These are phyloP conservation scores for Phytopythium mirpurense DNA, from an alignment of 352 stramenopile species.

Conservation along the genomic window DNA sequence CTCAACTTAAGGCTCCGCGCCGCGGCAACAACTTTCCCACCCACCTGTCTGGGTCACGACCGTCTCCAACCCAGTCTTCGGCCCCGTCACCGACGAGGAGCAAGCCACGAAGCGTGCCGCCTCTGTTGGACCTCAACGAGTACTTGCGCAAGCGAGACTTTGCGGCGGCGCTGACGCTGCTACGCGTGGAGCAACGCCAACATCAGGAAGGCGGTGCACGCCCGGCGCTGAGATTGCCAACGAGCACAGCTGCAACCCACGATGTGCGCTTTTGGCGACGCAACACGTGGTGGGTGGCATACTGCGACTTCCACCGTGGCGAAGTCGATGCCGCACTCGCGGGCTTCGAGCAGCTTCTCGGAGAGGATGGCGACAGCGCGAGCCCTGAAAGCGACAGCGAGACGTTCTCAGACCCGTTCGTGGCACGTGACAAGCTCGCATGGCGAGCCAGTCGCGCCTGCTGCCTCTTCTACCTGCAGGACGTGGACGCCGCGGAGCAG, in stretches of 20 bases:
- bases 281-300: slow-evolving; percentile 64
- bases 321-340: slow-evolving; percentile 35
- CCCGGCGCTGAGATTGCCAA: not conserved
- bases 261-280: slow-evolving; percentile 10
- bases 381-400: slow-evolving; percentile 4
- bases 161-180: slow-evolving; percentile 32
- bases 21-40: not conserved
- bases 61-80: not conserved
- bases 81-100: not conserved
- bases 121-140: slow-evolving; percentile 25
- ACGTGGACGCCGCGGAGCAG: slow-evolving; percentile 45
- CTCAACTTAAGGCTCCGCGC: not conserved
- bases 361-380: slow-evolving; percentile 7
- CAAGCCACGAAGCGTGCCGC: not conserved
- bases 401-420: not conserved
- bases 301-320: slow-evolving; percentile 61
- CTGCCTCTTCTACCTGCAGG: slow-evolving; percentile 46
- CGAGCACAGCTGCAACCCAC: not conserved
- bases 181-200: slow-evolving; percentile 18
- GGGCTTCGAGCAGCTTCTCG: slow-evolving; percentile 50
- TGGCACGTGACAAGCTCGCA: slow-evolving; percentile 17
- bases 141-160: slow-evolving; percentile 47
- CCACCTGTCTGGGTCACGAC: too few species aligned
- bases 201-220: too few species aligned
- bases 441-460: slow-evolving; percentile 50